phyloP scores from a whole-genome alignment of 75 land plant species.

The Pinus tabuliformis region DNA sequence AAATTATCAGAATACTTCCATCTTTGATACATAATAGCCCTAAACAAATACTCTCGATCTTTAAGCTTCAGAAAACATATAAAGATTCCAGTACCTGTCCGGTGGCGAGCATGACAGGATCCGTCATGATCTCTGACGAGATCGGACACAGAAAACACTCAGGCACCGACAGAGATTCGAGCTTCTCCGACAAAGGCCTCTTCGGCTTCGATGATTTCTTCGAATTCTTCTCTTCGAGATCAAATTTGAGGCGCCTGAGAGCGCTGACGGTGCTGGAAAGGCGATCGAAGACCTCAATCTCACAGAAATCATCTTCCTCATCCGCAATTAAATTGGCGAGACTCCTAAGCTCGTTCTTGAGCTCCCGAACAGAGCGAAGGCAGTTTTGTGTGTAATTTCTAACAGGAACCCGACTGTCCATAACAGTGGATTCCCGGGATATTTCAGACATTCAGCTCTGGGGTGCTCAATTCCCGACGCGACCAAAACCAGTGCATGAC shows the following conservation, averaged over 20 bases:
- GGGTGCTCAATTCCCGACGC: no score
- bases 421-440: no score
- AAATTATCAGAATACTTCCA: no score
- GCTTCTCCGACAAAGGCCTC: neutral
- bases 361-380: no score
- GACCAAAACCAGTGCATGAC: no score
- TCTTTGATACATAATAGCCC: no score
- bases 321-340: neutral
- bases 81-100: slow-evolving; percentile 46
- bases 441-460: no score
- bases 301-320: neutral
- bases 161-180: slow-evolving; percentile 19
- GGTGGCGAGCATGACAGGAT: slow-evolving; percentile 73
- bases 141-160: slow-evolving; percentile 71
- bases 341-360: neutral
- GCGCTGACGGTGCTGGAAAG: neutral
- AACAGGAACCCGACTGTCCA: no score
- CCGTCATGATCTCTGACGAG: slow-evolving; percentile 72
- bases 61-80: no score
- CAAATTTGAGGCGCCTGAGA: neutral
- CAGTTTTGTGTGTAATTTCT: no score
- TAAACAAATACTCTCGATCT: no score
- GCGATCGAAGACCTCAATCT: neutral
- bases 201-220: no score
- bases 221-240: neutral